Evolutionary conservation across 164 flowering plant species (phyloP).

Genomic region (Aristolochia californica): DNA sequence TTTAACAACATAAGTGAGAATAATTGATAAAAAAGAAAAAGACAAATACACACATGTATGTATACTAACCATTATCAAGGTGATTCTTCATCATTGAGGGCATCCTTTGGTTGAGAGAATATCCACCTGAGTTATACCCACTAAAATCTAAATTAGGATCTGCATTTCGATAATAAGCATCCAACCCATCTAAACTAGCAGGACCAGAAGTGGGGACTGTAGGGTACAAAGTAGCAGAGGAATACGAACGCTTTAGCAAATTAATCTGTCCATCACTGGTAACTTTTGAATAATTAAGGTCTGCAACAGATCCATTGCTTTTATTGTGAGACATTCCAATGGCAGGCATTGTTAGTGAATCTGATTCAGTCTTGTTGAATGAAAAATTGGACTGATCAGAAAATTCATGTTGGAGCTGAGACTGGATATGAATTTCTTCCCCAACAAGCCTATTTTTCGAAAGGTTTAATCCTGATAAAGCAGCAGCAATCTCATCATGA

Average conservation of each 20-base stretch:
- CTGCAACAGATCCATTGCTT: too few relatives aligned
- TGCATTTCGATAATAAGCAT: constrained; percentile 18
- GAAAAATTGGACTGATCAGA: constrained; percentile 22
- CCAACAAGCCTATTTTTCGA: constrained; percentile 27
- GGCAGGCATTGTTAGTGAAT: constrained; percentile 17
- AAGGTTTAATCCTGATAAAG: constrained; percentile 39
- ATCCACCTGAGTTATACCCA: constrained; percentile 20
- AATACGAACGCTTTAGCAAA: constrained; percentile 34
- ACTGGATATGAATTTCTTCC: constrained; percentile 21
- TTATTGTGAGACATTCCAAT: constrained; percentile 16
- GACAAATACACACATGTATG: too few relatives aligned
- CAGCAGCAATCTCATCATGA: constrained; percentile 34
- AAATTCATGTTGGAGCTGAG: constrained; percentile 26
- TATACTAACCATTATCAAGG: constrained; percentile 32
- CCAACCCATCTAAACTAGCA: constrained; percentile 25
- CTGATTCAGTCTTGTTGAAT: constrained; percentile 25
- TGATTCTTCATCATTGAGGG: constrained; percentile 19
- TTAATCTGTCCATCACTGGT: constrained; percentile 25
- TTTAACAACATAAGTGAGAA: too few relatives aligned
- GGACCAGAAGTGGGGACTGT: constrained; percentile 25
- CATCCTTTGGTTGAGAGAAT: constrained; percentile 25
- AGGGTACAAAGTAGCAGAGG: constrained; percentile 36
- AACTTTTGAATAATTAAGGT: too few relatives aligned
- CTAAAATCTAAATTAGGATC: constrained; percentile 18
- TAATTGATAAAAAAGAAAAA: too few relatives aligned